Conservation (phyloP, 1,284 basidiomycete genomes). For the Rhodotorula sp. region DNA sequence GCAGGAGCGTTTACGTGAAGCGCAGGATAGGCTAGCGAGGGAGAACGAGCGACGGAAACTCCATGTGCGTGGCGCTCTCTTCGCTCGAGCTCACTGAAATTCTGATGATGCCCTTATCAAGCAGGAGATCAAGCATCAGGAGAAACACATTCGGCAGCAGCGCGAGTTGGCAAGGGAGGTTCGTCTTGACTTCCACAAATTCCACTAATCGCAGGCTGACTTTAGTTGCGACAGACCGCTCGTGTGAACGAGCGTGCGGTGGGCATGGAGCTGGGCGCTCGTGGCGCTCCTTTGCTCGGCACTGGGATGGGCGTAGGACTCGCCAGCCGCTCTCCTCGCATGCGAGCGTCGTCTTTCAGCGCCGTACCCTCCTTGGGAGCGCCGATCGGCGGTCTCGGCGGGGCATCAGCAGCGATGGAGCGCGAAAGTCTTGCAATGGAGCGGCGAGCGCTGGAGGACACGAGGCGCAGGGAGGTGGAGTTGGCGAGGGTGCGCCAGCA, state of each 20-base stretch:
- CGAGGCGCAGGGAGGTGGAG: slow-evolving; percentile 5
- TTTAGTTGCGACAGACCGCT: background rate
- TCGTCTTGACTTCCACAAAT: background rate
- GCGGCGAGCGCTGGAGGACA: background rate
- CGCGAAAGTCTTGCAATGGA: background rate
- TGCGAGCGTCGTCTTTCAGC: slow-evolving; percentile 15
- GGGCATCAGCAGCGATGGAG: background rate
- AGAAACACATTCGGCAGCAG: slow-evolving; percentile 12
- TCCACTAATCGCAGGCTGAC: background rate
- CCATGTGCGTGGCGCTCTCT: background rate
- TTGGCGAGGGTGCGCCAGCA: slow-evolving; percentile 7
- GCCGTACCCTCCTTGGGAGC: background rate
- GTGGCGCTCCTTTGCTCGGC: background rate
- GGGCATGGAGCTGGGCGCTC: background rate
- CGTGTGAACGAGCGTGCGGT: background rate
- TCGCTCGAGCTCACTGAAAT: too few species aligned
- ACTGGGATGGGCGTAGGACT: background rate
- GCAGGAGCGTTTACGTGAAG: slow-evolving; percentile 2
- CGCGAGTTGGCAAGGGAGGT: slow-evolving; percentile 6
- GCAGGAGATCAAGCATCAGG: slow-evolving; percentile 19
- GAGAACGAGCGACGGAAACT: slow-evolving; percentile 16
- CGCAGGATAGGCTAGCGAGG: background rate
- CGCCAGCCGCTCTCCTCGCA: background rate
- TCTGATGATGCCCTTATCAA: too few species aligned
- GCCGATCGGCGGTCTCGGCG: too few species aligned